Evolutionary conservation across 805 yeast species (phyloP), one percentile per base, ranked within the genome.

Genomic region (Ogataea zsoltii): DNA sequence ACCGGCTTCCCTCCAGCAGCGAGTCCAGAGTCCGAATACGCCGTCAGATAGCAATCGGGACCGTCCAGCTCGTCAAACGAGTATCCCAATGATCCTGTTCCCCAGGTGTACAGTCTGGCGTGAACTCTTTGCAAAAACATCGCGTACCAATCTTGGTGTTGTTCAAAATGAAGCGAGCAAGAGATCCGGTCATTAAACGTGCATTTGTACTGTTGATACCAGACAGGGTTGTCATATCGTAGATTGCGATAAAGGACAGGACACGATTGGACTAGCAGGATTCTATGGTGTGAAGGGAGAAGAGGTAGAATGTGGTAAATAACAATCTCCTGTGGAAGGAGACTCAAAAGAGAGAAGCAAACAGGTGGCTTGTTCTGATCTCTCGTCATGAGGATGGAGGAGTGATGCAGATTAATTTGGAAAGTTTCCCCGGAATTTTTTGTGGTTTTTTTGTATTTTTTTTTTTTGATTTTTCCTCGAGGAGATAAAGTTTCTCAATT

Each of bases 21-120:
- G 4, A 41, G 39, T 7, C 45, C 48, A 3, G 46, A 26, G 33
- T 48, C 51, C 13, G 38, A 44, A 15, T 44, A 44, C 9, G 44
- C 36, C 25, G 44, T 30, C 21, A 39, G 14, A 17, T 44, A 44
- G 28, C 44, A 39, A 4, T 18, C 39, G 3, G 23, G 44, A 2
- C 42, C 42, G 14, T 31, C 39, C 16, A 44, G 38, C 16, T 47
- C 46, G 28, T 30, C 18, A 21, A 1, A 79, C 25, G 50, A 46
- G 25, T 46, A 46, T n/a, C 50, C 50, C 23, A 46, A 31, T 9
- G 50, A 42, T 7, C 50, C 50, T 7, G 45, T 25, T 14, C 50
- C 50, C 50, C 50, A 46, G 3, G 50, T 46, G 34, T 42, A 43
- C 26, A 46, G 15, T 19, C 44, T 14, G 33, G 41, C 28, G 9